Evolutionary conservation across 176 grass and related monocot species (phyloP).

Genomic region (Rhynchospora breviuscula): DNA sequence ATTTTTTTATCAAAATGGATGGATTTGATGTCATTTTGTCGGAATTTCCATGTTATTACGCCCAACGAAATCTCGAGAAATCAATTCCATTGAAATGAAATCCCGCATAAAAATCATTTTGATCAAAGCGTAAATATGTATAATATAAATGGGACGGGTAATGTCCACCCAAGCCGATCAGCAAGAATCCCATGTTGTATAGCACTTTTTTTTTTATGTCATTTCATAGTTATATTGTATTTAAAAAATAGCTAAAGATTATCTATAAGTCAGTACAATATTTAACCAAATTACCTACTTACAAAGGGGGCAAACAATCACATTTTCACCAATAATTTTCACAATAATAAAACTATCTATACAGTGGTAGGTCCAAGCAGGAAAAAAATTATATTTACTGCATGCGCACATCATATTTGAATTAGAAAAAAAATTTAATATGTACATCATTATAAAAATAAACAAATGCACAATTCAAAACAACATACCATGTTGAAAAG

Average conservation of each 20-base stretch:
- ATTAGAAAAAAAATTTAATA: not conserved
- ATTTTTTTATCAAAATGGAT: too few species aligned
- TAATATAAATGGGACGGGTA: not conserved
- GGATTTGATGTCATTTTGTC: too few species aligned
- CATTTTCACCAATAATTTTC: not conserved
- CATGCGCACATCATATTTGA: not conserved
- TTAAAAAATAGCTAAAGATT: not conserved
- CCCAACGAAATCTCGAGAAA: too few species aligned
- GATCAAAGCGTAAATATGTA: not conserved
- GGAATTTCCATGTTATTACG: too few species aligned
- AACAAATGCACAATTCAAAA: not conserved
- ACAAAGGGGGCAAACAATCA: not conserved
- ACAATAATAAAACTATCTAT: not conserved
- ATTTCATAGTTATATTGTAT: not conserved
- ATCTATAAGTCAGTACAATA: not conserved
- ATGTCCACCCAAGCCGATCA: not conserved
- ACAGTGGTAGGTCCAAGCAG: not conserved
- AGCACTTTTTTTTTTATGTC: not conserved
- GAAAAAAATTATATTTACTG: not conserved
- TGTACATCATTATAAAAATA: not conserved
- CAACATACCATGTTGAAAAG: slow-evolving; percentile 53
- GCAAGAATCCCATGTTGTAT: not conserved
- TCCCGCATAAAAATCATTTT: too few species aligned
- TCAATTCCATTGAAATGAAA: too few species aligned
- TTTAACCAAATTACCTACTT: not conserved